Base-by-base conservation (phyloP, 148 eudicot species). In the Silene uniflora region DNA sequence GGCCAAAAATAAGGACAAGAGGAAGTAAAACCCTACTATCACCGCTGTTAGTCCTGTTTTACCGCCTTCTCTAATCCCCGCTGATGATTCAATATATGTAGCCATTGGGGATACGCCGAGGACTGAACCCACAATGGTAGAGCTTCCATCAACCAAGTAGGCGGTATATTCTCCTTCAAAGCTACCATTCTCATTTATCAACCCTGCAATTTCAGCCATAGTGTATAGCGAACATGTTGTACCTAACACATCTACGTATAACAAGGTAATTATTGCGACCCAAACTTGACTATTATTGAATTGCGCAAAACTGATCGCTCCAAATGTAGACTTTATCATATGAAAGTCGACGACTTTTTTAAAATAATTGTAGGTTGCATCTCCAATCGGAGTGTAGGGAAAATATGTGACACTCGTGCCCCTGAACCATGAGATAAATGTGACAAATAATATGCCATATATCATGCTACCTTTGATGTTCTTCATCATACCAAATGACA, bases 181-280 rank as follows among this genome's bases (percentile, higher is more conserved):
- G 10, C 73, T 80, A 19, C 98, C 96, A 23, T 83, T 29, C 0
- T 89, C 87, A 25, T 90, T 73, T 9, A 88, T 69, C 39, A 90
- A 86, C 3, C 89, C 91, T 49, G 83, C 98, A 2, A 93, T 17
- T 79, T 91, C 91, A 1, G 98, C 98, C 89, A 93, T 81, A 0
- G 98, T 91, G 84, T 93, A 93, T 66, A 93, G 78, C 46, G 96
- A 87, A 56, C 98, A 96, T 10, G 98, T 93, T 55, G 93, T 91
- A 24, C 91, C 92, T 75, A 93, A 75, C 72, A 93, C 88, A 58
- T 93, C 98, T 0, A 91, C 91, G 27, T 93, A 93, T 52, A 93
- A 55, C 39, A 93, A 82, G 1, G 97, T 93, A 4, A 85, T 76
- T 18, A 93, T 25, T 22, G 96, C 93, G 16, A 91, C 83, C 97